Percentiles rank a stretch among this genome's conserved stretches.
phyloP scores from a whole-genome alignment of 768 basidiomycete genomes.

The Psilocybe subaeruginosa region DNA sequence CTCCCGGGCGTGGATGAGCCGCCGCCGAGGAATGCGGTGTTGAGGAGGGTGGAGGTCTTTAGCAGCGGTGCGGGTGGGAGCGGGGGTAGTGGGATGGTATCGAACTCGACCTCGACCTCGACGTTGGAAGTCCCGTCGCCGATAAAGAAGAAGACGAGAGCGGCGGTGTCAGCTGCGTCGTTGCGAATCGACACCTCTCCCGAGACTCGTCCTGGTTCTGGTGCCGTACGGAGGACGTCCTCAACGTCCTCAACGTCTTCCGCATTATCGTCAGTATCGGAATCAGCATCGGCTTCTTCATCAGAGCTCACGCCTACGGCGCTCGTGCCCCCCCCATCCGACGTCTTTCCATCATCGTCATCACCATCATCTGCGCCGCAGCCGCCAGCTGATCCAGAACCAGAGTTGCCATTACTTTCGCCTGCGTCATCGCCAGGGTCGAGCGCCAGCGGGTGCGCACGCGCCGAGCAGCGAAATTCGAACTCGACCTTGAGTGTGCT shows the following conservation, averaged over 20 bases:
- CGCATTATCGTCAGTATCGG: neutral
- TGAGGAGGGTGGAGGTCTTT: constrained; percentile 8
- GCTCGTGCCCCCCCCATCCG: neutral
- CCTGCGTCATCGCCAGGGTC: neutral
- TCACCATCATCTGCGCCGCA: neutral
- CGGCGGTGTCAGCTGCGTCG: neutral
- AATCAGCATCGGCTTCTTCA: neutral
- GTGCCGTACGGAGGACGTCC: neutral
- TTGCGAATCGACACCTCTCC: neutral
- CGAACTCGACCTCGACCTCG: too few relatives aligned
- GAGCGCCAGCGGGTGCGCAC: neutral
- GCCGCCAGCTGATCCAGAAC: neutral
- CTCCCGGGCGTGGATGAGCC: constrained; percentile 15
- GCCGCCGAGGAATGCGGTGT: constrained; percentile 3
- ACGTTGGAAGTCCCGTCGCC: too few relatives aligned
- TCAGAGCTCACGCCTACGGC: neutral
- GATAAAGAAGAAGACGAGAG: neutral
- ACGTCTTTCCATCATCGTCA: neutral
- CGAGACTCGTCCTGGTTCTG: neutral
- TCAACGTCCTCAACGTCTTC: neutral
- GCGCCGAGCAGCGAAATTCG: neutral
- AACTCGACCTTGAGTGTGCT: neutral
- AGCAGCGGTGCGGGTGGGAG: neutral
- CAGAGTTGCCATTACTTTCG: neutral
- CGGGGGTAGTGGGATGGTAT: too few relatives aligned